phyloP scores from a whole-genome alignment of 164 flowering plant genomes.

The Macadamia integrifolia region DNA sequence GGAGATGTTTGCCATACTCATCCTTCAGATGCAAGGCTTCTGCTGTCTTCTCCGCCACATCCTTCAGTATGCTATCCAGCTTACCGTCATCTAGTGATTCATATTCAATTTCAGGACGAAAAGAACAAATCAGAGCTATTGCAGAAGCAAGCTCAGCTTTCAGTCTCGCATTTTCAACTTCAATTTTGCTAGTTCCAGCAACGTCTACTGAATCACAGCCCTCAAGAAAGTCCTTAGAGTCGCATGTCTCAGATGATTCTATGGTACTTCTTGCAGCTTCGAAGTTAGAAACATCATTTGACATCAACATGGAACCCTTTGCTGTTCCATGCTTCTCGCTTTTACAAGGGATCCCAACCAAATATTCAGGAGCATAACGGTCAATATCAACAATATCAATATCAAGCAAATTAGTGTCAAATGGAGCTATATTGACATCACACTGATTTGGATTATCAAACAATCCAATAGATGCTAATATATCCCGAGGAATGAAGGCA shows the following conservation, averaged over 20 bases:
- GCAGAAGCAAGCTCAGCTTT: slow-evolving; percentile 97
- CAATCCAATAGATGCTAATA: slow-evolving; percentile 81
- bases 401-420: slow-evolving; percentile 72
- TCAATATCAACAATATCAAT: slow-evolving; percentile 80
- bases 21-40: slow-evolving; percentile 91
- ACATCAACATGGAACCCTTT: slow-evolving; percentile 51
- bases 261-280: slow-evolving; percentile 33
- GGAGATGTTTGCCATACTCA: slow-evolving; percentile 83
- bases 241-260: slow-evolving; percentile 31
- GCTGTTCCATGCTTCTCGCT: slow-evolving; percentile 48
- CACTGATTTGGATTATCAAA: slow-evolving; percentile 88
- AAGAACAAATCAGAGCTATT: slow-evolving; percentile 66
- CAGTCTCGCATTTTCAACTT: slow-evolving; percentile 94
- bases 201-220: slow-evolving; percentile 65
- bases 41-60: slow-evolving; percentile 77
- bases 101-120: slow-evolving; percentile 49
- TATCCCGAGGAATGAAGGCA: slow-evolving; percentile 68
- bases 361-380: slow-evolving; percentile 78
- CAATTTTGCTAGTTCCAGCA: slow-evolving; percentile 94
- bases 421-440: slow-evolving; percentile 86
- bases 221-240: slow-evolving; percentile 46
- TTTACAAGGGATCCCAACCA: slow-evolving; percentile 44
- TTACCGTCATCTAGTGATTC: slow-evolving; percentile 64
- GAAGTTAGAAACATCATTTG: slow-evolving; percentile 49
- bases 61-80: slow-evolving; percentile 52